Conservation (phyloP, 768 basidiomycete genomes). For the Leccinellum luteum region DNA sequence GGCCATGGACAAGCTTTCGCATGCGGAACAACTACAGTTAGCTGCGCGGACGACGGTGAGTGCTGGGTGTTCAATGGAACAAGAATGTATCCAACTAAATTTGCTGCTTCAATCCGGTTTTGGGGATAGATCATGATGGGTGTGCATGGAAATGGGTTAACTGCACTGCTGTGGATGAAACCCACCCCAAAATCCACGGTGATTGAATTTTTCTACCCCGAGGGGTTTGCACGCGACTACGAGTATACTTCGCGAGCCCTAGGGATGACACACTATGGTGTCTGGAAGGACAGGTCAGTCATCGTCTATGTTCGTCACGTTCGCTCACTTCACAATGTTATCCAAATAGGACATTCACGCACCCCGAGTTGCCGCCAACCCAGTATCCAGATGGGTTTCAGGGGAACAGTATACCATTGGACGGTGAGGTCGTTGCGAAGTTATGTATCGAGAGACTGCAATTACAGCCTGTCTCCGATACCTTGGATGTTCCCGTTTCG, state of each 20-base stretch:
- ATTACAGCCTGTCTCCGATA: neutral
- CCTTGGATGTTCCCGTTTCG: too few species aligned
- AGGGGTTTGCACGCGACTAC: slow-evolving; percentile 85
- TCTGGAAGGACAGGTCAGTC: slow-evolving; percentile 73
- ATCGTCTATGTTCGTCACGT: neutral
- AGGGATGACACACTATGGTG: slow-evolving; percentile 81
- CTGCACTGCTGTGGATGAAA: slow-evolving; percentile 90
- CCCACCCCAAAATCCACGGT: slow-evolving; percentile 79
- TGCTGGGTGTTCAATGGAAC: neutral
- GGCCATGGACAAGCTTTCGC: slow-evolving; percentile 75
- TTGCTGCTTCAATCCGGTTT: neutral
- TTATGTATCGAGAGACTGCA: slow-evolving; percentile 54
- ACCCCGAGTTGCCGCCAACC: slow-evolving; percentile 64
- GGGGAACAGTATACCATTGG: slow-evolving; percentile 81
- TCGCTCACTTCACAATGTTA: neutral
- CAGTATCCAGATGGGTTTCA: slow-evolving; percentile 88
- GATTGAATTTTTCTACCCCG: slow-evolving; percentile 87
- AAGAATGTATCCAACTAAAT: neutral
- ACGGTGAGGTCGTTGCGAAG: slow-evolving; percentile 64
- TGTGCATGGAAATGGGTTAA: slow-evolving; percentile 90
- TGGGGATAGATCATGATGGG: slow-evolving; percentile 84
- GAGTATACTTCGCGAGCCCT: slow-evolving; percentile 77
- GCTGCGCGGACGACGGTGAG: slow-evolving; percentile 84
- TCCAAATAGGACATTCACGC: slow-evolving; percentile 60
- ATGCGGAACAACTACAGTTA: slow-evolving; percentile 75